phyloP scores from a whole-genome alignment of 2,329 filamentous ascomycete genomes.

The Zymoseptoria pseudotritici region DNA sequence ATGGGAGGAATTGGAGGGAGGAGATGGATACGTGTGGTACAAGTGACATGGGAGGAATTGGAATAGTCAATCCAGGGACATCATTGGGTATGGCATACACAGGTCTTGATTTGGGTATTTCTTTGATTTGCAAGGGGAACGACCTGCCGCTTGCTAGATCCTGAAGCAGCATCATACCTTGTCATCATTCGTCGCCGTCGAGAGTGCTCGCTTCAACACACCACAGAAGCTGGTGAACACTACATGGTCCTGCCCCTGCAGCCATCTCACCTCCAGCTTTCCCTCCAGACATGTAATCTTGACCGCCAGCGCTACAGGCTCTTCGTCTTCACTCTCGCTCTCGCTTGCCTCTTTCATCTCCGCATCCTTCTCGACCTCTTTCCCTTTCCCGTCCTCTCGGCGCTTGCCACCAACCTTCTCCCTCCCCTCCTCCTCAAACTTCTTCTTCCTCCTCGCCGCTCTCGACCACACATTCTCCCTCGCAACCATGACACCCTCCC shows the following conservation, averaged over 20 bases:
- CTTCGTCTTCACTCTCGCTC: constrained; percentile 27
- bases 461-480: constrained; percentile 72
- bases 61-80: not conserved
- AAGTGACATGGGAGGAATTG: not conserved
- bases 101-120: not conserved
- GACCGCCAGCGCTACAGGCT: constrained; percentile 35
- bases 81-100: not conserved
- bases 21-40: not conserved
- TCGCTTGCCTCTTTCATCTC: constrained; percentile 24
- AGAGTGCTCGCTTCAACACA: constrained; percentile 52
- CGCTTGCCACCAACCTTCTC: constrained; percentile 27
- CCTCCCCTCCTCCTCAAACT: constrained; percentile 17
- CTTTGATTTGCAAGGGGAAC: not conserved
- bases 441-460: constrained; percentile 58
- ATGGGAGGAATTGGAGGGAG: not conserved
- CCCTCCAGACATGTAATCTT: constrained; percentile 32
- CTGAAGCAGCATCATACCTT: not conserved
- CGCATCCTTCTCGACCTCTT: constrained; percentile 20
- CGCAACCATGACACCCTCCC: constrained; percentile 56
- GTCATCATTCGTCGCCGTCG: not conserved
- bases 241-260: constrained; percentile 64
- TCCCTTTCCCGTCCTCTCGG: constrained; percentile 10
- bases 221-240: constrained; percentile 85
- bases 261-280: constrained; percentile 54
- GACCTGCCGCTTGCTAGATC: not conserved